Evolutionary conservation across 352 stramenopile species (phyloP).

Genomic region (Aphanomyces invadans): DNA sequence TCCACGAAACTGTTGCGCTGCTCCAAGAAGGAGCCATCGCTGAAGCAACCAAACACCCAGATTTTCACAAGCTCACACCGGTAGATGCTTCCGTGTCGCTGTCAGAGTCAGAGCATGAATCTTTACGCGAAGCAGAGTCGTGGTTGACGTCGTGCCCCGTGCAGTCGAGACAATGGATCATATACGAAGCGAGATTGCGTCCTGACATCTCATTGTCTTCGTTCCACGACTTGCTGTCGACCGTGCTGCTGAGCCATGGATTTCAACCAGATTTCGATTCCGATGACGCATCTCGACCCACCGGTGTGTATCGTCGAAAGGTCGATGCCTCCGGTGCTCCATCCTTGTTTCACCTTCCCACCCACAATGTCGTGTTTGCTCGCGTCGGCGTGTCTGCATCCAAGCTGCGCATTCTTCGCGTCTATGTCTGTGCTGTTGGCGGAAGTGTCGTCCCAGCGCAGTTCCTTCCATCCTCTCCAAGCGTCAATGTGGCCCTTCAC

Average conservation of each 20-base stretch:
- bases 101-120: not conserved
- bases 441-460: slow-evolving; percentile 25
- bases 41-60: not conserved
- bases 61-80: slow-evolving; percentile 18
- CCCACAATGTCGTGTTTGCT: slow-evolving; percentile 68
- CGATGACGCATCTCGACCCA: not conserved
- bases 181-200: slow-evolving; percentile 11
- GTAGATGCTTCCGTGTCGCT: not conserved
- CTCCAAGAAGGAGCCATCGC: not conserved
- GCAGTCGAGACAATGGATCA: slow-evolving; percentile 7
- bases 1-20: not conserved
- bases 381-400: slow-evolving; percentile 62
- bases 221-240: slow-evolving; percentile 7
- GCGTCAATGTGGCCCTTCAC: not conserved
- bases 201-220: slow-evolving; percentile 1
- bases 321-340: not conserved
- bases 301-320: not conserved
- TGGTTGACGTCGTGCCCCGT: slow-evolving; percentile 11
- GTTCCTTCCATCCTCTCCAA: not conserved
- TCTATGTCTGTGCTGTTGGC: slow-evolving; percentile 52
- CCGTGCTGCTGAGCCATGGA: not conserved
- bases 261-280: not conserved
- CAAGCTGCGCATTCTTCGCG: slow-evolving; percentile 65
- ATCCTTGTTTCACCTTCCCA: slow-evolving; percentile 32
- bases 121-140: not conserved